Evolutionary conservation across 768 basidiomycete genomes (phyloP).

Genomic region (Mrakia frigida): DNA sequence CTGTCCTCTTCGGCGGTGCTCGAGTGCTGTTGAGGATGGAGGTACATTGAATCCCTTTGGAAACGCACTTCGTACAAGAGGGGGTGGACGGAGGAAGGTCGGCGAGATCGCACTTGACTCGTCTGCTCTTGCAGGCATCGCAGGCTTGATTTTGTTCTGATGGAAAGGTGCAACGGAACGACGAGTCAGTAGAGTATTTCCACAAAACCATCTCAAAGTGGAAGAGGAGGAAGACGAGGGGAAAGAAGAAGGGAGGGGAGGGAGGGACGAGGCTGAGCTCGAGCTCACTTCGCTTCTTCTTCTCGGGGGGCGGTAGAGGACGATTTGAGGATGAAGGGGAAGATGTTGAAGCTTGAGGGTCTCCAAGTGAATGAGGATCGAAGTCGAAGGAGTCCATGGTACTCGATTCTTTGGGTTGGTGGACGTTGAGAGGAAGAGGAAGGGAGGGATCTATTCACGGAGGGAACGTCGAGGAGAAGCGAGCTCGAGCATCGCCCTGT

Average conservation of each 20-base stretch:
- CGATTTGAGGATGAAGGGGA: not conserved
- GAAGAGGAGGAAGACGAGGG: not conserved
- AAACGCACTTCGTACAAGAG: not conserved
- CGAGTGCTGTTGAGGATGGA: not conserved
- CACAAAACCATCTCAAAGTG: not conserved
- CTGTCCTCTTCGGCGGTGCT: not conserved
- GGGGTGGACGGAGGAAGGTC: not conserved
- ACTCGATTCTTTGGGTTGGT: too few relatives aligned
- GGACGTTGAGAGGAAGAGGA: too few relatives aligned
- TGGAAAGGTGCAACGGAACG: too few relatives aligned
- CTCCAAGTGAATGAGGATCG: too few relatives aligned
- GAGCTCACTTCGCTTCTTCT: conserved; percentile 8
- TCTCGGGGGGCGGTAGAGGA: not conserved
- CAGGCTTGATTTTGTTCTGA: conserved; percentile 2
- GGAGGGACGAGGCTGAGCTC: not conserved
- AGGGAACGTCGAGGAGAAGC: too few relatives aligned
- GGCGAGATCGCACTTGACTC: not conserved
- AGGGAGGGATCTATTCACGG: too few relatives aligned
- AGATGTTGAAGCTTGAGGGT: not conserved
- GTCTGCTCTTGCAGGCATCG: not conserved
- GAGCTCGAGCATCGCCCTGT: too few relatives aligned
- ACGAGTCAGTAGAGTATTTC: not conserved
- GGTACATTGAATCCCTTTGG: not conserved
- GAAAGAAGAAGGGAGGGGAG: not conserved
- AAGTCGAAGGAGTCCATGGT: too few relatives aligned